Conservation (phyloP, 441 rosid genomes). For the Populus hybrid region DNA sequence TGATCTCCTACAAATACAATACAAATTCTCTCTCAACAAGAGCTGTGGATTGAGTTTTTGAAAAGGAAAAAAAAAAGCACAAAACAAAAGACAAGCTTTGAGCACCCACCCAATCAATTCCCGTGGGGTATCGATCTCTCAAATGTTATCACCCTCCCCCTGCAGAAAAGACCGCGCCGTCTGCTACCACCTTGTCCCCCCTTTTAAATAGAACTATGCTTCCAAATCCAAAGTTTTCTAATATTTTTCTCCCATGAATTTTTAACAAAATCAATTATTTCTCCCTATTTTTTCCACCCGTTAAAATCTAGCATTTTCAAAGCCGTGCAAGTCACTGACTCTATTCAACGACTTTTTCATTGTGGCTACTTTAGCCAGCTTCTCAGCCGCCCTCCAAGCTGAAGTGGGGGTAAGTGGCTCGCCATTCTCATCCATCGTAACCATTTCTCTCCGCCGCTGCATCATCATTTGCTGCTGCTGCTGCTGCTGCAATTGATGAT, state of each 20-base stretch:
- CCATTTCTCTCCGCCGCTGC: constrained; percentile 43
- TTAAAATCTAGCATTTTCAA: constrained; percentile 93
- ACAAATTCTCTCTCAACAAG: not conserved
- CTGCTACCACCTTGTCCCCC: constrained; percentile 23
- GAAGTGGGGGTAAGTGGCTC: constrained; percentile 86
- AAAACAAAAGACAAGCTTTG: constrained; percentile 11
- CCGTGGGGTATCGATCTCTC: constrained; percentile 1
- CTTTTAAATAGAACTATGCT: not conserved
- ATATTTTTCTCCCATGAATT: not conserved
- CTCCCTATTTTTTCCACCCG: not conserved
- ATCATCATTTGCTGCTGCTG: constrained; percentile 20
- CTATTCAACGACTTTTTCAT: constrained; percentile 81
- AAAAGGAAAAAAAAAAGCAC: not conserved
- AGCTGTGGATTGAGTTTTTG: not conserved
- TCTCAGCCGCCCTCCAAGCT: constrained; percentile 94
- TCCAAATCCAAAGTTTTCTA: not conserved
- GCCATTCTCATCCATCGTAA: constrained; percentile 51
- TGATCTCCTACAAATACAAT: not conserved
- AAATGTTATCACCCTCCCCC: not conserved
- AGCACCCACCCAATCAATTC: not conserved
- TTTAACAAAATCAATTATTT: constrained; percentile 7
- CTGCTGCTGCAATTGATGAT: constrained; percentile 18
- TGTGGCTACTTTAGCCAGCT: constrained; percentile 85
- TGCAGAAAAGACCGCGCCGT: constrained; percentile 32
- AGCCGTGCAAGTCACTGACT: constrained; percentile 92